Percentiles rank a stretch among this genome's conserved stretches.
Conservation (phyloP, 257 asterid genomes). For the Gentiana macrophylla region DNA sequence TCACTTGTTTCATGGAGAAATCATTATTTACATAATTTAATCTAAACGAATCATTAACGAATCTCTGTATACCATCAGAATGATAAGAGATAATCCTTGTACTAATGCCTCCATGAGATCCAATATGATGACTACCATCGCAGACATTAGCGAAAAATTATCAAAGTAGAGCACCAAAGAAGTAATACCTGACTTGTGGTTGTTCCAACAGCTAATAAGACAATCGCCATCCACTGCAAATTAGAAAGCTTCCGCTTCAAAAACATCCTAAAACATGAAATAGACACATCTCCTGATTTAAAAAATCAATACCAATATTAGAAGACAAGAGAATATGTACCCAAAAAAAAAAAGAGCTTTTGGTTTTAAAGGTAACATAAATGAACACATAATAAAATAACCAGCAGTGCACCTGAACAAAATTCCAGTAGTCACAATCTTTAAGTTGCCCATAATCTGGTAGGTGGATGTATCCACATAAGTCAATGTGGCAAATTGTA, state of each 20-base stretch:
- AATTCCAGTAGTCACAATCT: conserved; percentile 91
- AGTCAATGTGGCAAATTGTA: conserved; percentile 94
- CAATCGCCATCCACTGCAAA: conserved; percentile 96
- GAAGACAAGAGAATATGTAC: background rate
- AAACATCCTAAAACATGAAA: conserved; percentile 67
- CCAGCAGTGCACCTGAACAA: conserved; percentile 54
- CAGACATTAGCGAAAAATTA: background rate
- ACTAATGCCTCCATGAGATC: too few relatives aligned
- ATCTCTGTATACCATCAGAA: too few relatives aligned
- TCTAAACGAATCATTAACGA: too few relatives aligned
- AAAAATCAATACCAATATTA: conserved; percentile 2
- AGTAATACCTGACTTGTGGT: conserved; percentile 84
- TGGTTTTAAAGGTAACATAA: background rate
- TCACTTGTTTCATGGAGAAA: too few relatives aligned
- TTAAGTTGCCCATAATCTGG: conserved; percentile 94
- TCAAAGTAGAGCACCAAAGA: background rate
- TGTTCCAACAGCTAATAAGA: conserved; percentile 85
- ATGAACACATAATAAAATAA: background rate
- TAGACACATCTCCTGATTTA: conserved; percentile 13
- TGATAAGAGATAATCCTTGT: too few relatives aligned
- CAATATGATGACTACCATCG: too few relatives aligned
- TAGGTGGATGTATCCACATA: conserved; percentile 92
- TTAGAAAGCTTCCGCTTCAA: conserved; percentile 94
- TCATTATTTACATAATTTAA: too few relatives aligned
- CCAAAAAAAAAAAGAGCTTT: background rate